Evolutionary conservation across 208 protist genomes (phyloP).

Genomic region (Acanthamoeba lenticulata): DNA sequence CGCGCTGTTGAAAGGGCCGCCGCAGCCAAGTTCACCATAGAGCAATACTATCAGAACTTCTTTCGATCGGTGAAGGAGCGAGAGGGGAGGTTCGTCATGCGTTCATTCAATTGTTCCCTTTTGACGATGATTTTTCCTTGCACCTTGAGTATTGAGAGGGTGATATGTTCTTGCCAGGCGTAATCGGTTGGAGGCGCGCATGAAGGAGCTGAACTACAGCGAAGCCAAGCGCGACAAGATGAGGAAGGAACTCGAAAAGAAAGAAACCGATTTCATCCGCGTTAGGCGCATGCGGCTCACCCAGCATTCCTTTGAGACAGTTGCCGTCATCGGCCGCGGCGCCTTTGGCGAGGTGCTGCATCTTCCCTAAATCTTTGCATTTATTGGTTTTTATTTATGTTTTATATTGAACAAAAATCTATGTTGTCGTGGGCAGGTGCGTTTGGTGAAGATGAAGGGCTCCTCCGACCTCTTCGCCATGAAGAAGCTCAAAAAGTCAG

Average conservation of each 20-base stretch:
- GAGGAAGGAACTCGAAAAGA: conserved; percentile 77
- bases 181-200: background rate
- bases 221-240: conserved; percentile 70
- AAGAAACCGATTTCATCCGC: conserved; percentile 75
- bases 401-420: background rate
- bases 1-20: background rate
- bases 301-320: conserved; percentile 88
- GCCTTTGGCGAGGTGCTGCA: conserved; percentile 92
- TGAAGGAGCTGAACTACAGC: conserved; percentile 44
- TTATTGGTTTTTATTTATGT: background rate
- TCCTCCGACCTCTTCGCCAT: conserved; percentile 91
- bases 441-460: conserved; percentile 86
- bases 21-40: conserved; percentile 22
- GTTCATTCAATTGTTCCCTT: background rate
- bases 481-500: conserved; percentile 91
- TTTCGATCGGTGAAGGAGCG: background rate
- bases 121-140: background rate
- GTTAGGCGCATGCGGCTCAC: conserved; percentile 83
- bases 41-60: conserved; percentile 50
- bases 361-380: background rate
- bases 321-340: conserved; percentile 92
- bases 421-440: conserved; percentile 60
- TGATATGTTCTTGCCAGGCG: background rate
- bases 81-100: background rate
- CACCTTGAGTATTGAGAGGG: background rate